Evolutionary conservation across 768 basidiomycete species (phyloP).

Genomic region (Serendipita sp.): DNA sequence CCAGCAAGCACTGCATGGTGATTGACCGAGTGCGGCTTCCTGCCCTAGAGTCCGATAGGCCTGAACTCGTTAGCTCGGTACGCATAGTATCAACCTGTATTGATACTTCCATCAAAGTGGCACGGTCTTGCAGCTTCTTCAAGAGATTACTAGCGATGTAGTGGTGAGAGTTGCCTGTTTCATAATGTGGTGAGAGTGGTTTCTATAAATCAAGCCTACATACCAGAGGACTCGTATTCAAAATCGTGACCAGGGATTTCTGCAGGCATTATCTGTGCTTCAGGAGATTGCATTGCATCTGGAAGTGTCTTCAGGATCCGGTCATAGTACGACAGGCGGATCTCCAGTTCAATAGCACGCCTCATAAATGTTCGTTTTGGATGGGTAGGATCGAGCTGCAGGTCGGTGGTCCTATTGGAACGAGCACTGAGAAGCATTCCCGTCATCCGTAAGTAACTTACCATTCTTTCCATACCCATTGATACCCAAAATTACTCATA

Average conservation of each 20-base stretch:
- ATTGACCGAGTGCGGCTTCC: constrained; percentile 58
- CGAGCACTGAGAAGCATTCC: neutral
- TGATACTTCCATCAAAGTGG: constrained; percentile 68
- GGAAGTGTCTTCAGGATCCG: constrained; percentile 82
- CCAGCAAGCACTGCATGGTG: constrained; percentile 70
- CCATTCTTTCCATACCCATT: constrained; percentile 99
- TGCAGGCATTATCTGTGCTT: constrained; percentile 43
- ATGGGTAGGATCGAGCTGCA: constrained; percentile 54
- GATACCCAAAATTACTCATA: constrained; percentile 94
- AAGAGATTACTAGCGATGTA: constrained; percentile 67
- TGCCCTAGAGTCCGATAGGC: constrained; percentile 44
- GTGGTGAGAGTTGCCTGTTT: constrained; percentile 34
- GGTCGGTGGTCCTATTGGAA: constrained; percentile 61
- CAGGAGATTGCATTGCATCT: constrained; percentile 52
- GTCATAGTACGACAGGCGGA: constrained; percentile 84
- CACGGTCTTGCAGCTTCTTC: constrained; percentile 62
- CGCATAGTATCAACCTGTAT: constrained; percentile 54
- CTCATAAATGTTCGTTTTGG: constrained; percentile 82
- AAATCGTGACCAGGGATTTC: constrained; percentile 66
- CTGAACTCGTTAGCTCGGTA: constrained; percentile 41
- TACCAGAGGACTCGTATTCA: constrained; percentile 69
- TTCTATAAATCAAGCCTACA: constrained; percentile 12
- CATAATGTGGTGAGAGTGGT: neutral
- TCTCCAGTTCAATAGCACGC: constrained; percentile 73
- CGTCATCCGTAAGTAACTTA: constrained; percentile 21